Base-by-base conservation (phyloP, 2,329 filamentous ascomycete species). In the Penicillium aurantiogriseum region DNA sequence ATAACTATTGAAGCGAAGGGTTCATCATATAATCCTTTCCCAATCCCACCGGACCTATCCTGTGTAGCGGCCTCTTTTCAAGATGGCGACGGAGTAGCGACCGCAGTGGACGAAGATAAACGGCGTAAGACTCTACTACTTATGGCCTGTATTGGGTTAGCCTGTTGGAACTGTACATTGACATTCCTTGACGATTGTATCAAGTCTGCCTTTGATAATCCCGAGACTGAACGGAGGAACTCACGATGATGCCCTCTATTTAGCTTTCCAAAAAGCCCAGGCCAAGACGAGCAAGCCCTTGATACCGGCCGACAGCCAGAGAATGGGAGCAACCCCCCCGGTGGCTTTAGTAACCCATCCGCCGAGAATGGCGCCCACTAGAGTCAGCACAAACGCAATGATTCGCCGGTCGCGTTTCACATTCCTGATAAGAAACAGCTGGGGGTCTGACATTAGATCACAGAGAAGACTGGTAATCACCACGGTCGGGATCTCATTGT, bases 401-500 rank as follows among this genome's bases (percentile, higher is more conserved):
- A 69, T n/a, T 1, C 67, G 59, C 8, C 68, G 65, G 50, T 71
- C 65, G 9, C 69, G 63, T 58, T 70, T 71, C 48, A 64, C 60
- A 35, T 69, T 70, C 21, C 60, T 63, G 23, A 68, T 13, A 11
- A 68, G 44, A 19, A 71, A 70, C 15, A 70, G 36, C 51, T 69
- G 66, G 0, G 67, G 65, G 19, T 70, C 68, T 1, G 68, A 70
- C 50, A 69, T 63, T 17, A 74, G 52, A 57, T 74, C 62, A 43
- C 62, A 63, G 25, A 63, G 44, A 21, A 63, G 60, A 38, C 55
- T 59, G 7, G 71, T 73, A 29, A 74, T 60, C 4, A 74, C 71
- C 8, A 74, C 70, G 2, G 69, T 71, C 3, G 70, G 70, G 13
- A 74, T 66, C 51, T 73, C 71, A 44, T 66, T 65, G 46, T 67